Conservation (phyloP, 2,329 filamentous ascomycete species). For the Scedosporium boydii region DNA sequence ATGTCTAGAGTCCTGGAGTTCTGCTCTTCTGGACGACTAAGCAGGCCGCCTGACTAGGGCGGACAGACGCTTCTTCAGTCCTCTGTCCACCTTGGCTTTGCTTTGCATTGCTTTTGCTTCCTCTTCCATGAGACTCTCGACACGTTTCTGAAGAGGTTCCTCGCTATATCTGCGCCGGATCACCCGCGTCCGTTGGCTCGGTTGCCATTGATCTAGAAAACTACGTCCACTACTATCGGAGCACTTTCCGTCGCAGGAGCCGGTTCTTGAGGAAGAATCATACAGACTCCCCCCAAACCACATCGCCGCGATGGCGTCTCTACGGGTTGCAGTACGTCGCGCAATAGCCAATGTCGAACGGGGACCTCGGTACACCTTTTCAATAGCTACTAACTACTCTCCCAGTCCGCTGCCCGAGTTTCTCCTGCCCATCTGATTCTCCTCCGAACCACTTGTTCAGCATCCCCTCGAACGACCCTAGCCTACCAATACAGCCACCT, state of each 20-base stretch:
- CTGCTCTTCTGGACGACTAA: neutral
- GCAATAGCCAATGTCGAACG: neutral
- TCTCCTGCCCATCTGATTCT: neutral
- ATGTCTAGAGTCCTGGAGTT: neutral
- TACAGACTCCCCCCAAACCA: neutral
- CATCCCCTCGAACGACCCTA: neutral
- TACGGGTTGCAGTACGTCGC: slow-evolving; percentile 3
- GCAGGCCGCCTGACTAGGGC: slow-evolving; percentile 4
- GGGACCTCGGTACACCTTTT: neutral
- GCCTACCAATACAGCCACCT: neutral
- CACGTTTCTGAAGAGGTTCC: too few relatives aligned
- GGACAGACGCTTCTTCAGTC: neutral
- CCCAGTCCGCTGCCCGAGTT: neutral
- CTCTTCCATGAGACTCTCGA: neutral
- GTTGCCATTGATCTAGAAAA: neutral
- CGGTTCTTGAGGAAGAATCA: neutral
- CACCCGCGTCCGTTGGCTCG: neutral
- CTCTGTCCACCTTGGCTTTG: neutral
- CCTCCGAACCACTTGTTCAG: neutral
- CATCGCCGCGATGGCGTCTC: slow-evolving; percentile 1
- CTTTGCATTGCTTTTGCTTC: neutral
- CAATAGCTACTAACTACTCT: neutral
- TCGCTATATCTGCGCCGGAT: neutral
- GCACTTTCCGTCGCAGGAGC: neutral
- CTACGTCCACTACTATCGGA: neutral